These are phyloP conservation scores for Funneliformis geosporum DNA, from an alignment of 192 early-diverging fungal species.

Conservation along the genomic window DNA sequence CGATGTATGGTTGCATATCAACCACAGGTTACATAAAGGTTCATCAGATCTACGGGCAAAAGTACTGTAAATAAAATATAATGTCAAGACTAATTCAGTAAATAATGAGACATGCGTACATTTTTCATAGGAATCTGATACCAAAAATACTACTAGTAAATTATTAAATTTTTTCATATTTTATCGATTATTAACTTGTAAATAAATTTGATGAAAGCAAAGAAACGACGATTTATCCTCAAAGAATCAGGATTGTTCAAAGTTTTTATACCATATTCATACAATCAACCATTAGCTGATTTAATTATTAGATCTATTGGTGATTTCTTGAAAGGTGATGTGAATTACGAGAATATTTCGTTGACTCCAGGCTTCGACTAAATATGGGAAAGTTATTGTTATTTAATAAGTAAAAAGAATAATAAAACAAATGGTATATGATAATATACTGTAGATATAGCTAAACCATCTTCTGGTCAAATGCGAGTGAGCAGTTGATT, in stretches of 20 bases:
- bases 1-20: too few species aligned
- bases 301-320: conserved; percentile 32
- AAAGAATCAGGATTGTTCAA: background rate
- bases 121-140: conserved; percentile 51
- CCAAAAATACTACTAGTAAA: conserved; percentile 58
- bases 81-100: too few species aligned
- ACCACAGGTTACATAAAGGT: too few species aligned
- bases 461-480: too few species aligned
- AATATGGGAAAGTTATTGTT: too few species aligned
- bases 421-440: too few species aligned
- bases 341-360: conserved; percentile 42
- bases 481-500: too few species aligned
- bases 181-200: background rate
- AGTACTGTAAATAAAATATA: too few species aligned
- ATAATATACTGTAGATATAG: too few species aligned
- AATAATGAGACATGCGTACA: too few species aligned
- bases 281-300: conserved; percentile 31
- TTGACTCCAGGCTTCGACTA: background rate
- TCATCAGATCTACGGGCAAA: too few species aligned
- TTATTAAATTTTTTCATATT: background rate
- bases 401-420: too few species aligned
- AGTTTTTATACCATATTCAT: background rate
- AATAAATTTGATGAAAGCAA: background rate
- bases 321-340: conserved; percentile 37
- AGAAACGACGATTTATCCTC: background rate